These are phyloP conservation scores for Candida xiaguanensis DNA, from an alignment of 805 yeast genomes.

Conservation along the genomic window DNA sequence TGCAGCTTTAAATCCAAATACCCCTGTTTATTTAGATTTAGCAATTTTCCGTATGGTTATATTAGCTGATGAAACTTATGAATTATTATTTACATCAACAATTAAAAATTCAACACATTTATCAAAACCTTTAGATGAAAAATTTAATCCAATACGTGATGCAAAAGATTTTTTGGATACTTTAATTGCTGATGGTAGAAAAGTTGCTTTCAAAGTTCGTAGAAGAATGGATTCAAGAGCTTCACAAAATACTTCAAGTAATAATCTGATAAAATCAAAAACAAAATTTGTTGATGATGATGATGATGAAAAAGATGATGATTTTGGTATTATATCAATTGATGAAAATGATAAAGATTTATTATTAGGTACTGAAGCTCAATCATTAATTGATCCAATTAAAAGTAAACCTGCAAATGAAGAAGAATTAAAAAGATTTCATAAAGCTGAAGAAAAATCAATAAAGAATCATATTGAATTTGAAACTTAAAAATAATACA, in stretches of 20 bases:
- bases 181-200: constrained; percentile 84
- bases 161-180: constrained; percentile 89
- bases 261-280: constrained; percentile 23
- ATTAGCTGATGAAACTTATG: constrained; percentile 90
- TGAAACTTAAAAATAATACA: constrained; percentile 21
- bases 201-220: constrained; percentile 86
- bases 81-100: constrained; percentile 71
- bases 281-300: constrained; percentile 18
- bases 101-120: constrained; percentile 67
- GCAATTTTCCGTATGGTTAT: constrained; percentile 95
- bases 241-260: constrained; percentile 12
- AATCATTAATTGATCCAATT: constrained; percentile 28
- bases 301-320: constrained; percentile 50
- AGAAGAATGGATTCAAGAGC: constrained; percentile 79
- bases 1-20: constrained; percentile 76
- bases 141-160: constrained; percentile 49
- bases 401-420: constrained; percentile 8
- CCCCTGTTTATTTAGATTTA: constrained; percentile 69
- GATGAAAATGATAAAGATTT: constrained; percentile 45
- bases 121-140: constrained; percentile 47
- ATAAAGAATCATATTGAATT: constrained; percentile 34
- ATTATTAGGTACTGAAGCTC: constrained; percentile 48
- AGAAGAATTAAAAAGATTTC: constrained; percentile 24
- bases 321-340: constrained; percentile 36
- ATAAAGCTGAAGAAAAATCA: constrained; percentile 17